These are phyloP conservation scores for Lonicera japonica DNA, from an alignment of 129 eudicot genomes.

Conservation along the genomic window DNA sequence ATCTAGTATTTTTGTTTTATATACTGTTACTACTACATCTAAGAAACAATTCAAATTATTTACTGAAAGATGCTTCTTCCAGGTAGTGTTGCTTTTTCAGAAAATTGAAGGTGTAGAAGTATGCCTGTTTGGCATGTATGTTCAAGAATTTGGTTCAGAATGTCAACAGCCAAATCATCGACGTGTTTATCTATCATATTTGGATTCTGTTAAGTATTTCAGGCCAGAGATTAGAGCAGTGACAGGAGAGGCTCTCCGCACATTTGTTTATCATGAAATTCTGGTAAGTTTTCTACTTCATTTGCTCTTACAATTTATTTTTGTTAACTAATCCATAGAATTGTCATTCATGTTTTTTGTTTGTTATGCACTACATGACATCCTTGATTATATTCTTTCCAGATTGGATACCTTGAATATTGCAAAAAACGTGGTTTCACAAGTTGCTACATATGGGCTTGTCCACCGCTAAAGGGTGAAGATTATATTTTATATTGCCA, in stretches of 20 bases:
- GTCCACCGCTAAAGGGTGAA: slow-evolving; percentile 97
- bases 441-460: slow-evolving; percentile 99
- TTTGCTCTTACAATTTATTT: background rate
- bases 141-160: slow-evolving; percentile 92
- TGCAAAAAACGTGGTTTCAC: slow-evolving; percentile 90
- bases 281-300: slow-evolving; percentile 38
- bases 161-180: slow-evolving; percentile 91
- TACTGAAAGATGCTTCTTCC: slow-evolving; percentile 13
- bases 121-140: slow-evolving; percentile 97
- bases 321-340: background rate
- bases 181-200: slow-evolving; percentile 88
- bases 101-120: slow-evolving; percentile 99
- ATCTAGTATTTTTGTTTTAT: background rate
- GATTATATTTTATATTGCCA: slow-evolving; percentile 96
- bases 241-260: slow-evolving; percentile 95
- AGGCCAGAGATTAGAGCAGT: slow-evolving; percentile 84
- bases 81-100: slow-evolving; percentile 86
- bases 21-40: background rate
- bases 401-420: slow-evolving; percentile 91
- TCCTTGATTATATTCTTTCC: slow-evolving; percentile 13
- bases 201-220: slow-evolving; percentile 93
- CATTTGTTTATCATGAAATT: slow-evolving; percentile 97
- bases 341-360: slow-evolving; percentile 5
- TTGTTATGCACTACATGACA: background rate
- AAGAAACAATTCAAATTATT: background rate